Evolutionary conservation across 768 basidiomycete species (phyloP), one percentile per base, ranked within the genome.

Genomic region (Cystobasidium ongulense): DNA sequence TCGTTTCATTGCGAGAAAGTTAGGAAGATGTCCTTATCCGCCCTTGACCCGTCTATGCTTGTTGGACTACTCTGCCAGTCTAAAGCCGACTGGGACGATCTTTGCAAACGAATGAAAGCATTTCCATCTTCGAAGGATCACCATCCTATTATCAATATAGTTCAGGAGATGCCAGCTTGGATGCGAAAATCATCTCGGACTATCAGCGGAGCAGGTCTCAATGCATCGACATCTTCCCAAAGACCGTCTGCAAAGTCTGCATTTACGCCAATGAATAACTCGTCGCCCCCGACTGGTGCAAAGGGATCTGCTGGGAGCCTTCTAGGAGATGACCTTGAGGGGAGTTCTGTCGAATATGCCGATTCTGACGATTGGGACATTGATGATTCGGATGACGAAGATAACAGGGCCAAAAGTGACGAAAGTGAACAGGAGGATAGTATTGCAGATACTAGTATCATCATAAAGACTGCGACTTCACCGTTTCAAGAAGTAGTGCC

Each of bases 1-100:
- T 95, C 91, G 15, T 99, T 93, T 84, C 96, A 98, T 81, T 93
- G 92, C 80, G 96, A 99, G n/a, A 87, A 89, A 21, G 89, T 98
- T 43, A 85, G 92, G 79, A 97, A 95, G 86, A 95, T 98, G 90
- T 89, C 89, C 0, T 81, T 98, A 39, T 86, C 87, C 46, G 90
- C 89, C 33, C 83, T 99, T 68, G 96, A 98, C 80, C 96, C 95
- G 27, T 96, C 92, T 77, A 97, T 99, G 96, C 83, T 99, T 7
- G 85, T 98, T 74, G 94, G 94, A 13, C 98, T 99, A 80, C 79
- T 97, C 76, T 88, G 89, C 80, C 86, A 86, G 77, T 87, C 90
- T 78, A 89, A 91, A 81, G 83, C 80, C 21, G 95, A 98, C 67
- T 98, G 92, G 90, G 80, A 84, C 18, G 92, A 97, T 81, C 86